Base-by-base conservation (phyloP, 108 stramenopile species). In the Chaetoceros tenuissimus region DNA sequence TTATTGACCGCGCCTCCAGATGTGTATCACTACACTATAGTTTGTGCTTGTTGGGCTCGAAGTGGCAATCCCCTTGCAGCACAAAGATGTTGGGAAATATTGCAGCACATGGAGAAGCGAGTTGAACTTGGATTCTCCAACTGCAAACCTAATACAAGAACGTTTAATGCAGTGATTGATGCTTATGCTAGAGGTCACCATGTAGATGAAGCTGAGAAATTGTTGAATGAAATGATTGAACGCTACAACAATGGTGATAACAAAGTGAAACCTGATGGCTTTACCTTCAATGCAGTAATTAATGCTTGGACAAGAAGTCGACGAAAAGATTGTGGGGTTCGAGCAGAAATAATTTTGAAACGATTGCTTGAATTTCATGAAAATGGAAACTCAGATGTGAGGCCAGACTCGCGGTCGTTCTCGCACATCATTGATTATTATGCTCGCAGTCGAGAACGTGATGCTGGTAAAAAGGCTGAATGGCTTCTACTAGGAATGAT, bases 211-310 rank as follows among this genome's bases (percentile, higher is more conserved):
- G 81, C 79, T 1, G 78, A 82, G 53, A 65, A 81, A 19, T 61
- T 80, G 60, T 60, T 85, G 46, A 55, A 69, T 55, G 71, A 78
- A 17, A 81, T 80, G 80, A 61, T 85, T 10, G 73, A 79, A 51
- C 60, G 63, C 2, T 77, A 63, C 40, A 59, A 70, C 50, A 66
- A 77, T 25, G 78, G 75, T 5, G 84, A 80, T 51, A 31, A 76
- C 1, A 72, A 69, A 3, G 69, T 79, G 3, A 52, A 68, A 21
- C 84, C 80, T 1, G 81, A 85, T 62, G 60, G 68, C 1, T 85
- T 79, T 59, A 72, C 84, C 16, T 85, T 85, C 64, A 80, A 85
- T 59, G 65, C 68, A 28, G 73, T 79, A 8, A 81, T 85, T 63
- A 73, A 75, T 46, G 80, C 78, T 24, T 82, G 79, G 66, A 47